Evolutionary conservation across 345 rosid genomes (phyloP).

Genomic region (Citrus trifoliata): DNA sequence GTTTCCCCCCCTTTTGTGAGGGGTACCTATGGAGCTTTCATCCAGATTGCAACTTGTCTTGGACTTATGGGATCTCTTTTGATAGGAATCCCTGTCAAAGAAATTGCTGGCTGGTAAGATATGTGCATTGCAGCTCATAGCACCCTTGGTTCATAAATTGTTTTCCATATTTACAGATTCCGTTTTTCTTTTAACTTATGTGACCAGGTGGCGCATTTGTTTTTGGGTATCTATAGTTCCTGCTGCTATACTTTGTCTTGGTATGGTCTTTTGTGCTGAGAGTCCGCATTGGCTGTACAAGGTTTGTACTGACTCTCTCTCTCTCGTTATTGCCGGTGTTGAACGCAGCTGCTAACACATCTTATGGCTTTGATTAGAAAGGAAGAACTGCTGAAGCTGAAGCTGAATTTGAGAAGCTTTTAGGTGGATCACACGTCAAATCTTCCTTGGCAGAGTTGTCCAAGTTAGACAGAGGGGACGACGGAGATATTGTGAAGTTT

Average conservation of each 20-base stretch:
- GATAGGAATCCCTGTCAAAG: slow-evolving; percentile 85
- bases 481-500: slow-evolving; percentile 52
- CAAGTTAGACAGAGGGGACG: slow-evolving; percentile 72
- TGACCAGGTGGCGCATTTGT: slow-evolving; percentile 90
- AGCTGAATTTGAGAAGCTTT: slow-evolving; percentile 77
- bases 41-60: slow-evolving; percentile 94
- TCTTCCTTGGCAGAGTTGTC: slow-evolving; percentile 76
- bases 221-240: slow-evolving; percentile 86
- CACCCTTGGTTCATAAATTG: neutral
- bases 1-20: slow-evolving; percentile 91
- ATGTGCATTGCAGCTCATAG: neutral
- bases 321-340: neutral
- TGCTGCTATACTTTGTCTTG: slow-evolving; percentile 72
- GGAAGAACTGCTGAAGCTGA: slow-evolving; percentile 87
- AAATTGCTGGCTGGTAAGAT: slow-evolving; percentile 73
- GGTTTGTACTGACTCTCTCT: slow-evolving; percentile 40
- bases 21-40: slow-evolving; percentile 94
- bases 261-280: slow-evolving; percentile 82
- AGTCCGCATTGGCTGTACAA: slow-evolving; percentile 90
- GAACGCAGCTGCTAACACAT: slow-evolving; percentile 3
- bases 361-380: slow-evolving; percentile 46
- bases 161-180: neutral
- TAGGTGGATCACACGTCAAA: slow-evolving; percentile 79
- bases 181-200: neutral
- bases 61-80: slow-evolving; percentile 84